These are phyloP conservation scores for Chlamydomonas sp. DNA, from an alignment of 139 green algal species.

Conservation along the genomic window DNA sequence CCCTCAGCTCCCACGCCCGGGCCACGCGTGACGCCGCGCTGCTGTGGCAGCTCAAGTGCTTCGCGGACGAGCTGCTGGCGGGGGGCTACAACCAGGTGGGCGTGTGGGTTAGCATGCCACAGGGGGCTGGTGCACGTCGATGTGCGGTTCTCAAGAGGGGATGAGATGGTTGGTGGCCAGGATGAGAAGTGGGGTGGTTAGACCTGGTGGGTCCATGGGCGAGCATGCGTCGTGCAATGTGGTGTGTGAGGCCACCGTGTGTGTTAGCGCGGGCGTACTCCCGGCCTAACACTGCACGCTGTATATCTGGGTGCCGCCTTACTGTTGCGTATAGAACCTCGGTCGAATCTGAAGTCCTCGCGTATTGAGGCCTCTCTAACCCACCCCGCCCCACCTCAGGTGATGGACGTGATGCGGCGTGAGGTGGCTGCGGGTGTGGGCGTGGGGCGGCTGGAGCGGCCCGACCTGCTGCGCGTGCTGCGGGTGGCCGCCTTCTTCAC, in stretches of 20 bases:
- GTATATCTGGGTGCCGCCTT: too few species aligned
- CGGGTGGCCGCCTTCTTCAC: conserved; percentile 69
- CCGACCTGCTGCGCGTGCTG: conserved; percentile 75
- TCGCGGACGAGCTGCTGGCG: conserved; percentile 60
- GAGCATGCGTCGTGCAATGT: not conserved
- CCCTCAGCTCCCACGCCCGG: not conserved
- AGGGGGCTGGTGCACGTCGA: too few species aligned
- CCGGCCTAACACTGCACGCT: not conserved
- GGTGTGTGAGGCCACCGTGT: not conserved
- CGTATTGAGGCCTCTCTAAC: too few species aligned
- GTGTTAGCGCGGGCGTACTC: not conserved
- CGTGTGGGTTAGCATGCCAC: conserved; percentile 19
- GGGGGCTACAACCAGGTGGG: conserved; percentile 75
- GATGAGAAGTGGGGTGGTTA: too few species aligned
- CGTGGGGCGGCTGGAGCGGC: conserved; percentile 61
- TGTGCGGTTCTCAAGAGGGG: too few species aligned
- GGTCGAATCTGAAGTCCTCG: too few species aligned
- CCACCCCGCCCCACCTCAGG: not conserved
- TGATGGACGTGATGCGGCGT: conserved; percentile 49
- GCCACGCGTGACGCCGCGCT: conserved; percentile 14
- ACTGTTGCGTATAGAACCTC: too few species aligned
- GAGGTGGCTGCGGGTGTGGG: conserved; percentile 67
- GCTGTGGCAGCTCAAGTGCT: conserved; percentile 57
- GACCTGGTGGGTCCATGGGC: too few species aligned
- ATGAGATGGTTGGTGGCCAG: too few species aligned